phyloP scores from a whole-genome alignment of 2,329 filamentous ascomycete genomes.

The Fusarium guadeloupense region DNA sequence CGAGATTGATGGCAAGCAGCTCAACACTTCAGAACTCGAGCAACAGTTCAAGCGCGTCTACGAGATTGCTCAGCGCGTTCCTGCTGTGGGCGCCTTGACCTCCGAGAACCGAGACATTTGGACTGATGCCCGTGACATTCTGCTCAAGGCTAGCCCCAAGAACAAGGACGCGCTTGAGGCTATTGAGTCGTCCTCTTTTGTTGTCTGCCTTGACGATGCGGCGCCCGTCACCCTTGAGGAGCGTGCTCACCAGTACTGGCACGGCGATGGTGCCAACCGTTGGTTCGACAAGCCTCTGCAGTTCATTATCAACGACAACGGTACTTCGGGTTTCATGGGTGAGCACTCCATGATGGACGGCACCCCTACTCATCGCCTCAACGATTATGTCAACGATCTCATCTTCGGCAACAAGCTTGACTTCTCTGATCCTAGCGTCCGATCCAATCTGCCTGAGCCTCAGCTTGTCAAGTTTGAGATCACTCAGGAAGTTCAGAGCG shows the following conservation, averaged over 20 bases:
- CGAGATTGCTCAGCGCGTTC: conserved; percentile 73
- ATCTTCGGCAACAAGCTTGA: conserved; percentile 97
- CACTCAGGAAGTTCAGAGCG: conserved; percentile 74
- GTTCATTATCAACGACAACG: conserved; percentile 98
- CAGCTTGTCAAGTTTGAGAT: conserved; percentile 80
- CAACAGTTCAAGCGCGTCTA: conserved; percentile 88
- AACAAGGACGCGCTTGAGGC: conserved; percentile 82
- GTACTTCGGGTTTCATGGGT: conserved; percentile 95
- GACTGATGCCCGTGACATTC: conserved; percentile 81
- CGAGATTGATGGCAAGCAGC: conserved; percentile 81
- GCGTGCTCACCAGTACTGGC: conserved; percentile 96
- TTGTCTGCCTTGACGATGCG: conserved; percentile 93
- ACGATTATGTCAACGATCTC: conserved; percentile 90
- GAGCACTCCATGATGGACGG: conserved; percentile 99
- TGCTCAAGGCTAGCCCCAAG: conserved; percentile 78
- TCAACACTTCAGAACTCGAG: conserved; percentile 91
- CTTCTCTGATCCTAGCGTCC: conserved; percentile 79
- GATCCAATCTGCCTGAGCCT: conserved; percentile 86
- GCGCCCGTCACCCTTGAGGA: conserved; percentile 93
- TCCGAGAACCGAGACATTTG: conserved; percentile 94
- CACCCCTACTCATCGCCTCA: conserved; percentile 94
- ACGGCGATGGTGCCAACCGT: conserved; percentile 92
- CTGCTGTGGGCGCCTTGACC: conserved; percentile 85
- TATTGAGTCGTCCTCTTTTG: conserved; percentile 89
- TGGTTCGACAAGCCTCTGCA: conserved; percentile 99